Base-by-base conservation (phyloP, 345 rosid species). In the Gossypium longicalyx region DNA sequence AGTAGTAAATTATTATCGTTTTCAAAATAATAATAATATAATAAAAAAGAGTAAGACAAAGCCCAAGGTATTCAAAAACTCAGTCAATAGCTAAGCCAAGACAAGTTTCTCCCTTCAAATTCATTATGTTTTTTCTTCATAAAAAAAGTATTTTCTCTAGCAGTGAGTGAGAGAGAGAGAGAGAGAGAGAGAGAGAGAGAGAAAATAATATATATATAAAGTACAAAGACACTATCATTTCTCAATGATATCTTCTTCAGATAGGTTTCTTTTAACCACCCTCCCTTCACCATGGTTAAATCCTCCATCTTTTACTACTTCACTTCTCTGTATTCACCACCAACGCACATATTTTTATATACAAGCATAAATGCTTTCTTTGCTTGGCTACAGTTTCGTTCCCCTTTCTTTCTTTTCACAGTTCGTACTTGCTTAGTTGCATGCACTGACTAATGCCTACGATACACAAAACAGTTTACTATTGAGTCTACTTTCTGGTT, bases 211-310 rank as follows among this genome's bases (percentile, higher is more conserved):
- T 7, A 15, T 7, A 54, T 44, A 25, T 65, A 83, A 83, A 82
- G 84, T 84, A 83, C 84, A 84, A 76, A 67, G 83, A 83, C 86
- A 74, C 83, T 80, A 87, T 90, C 88, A 90, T 90, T 90, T 82
- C 85, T 84, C 87, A 86, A 88, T 90, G 86, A 90, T 90, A 79
- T 82, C 74, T 77, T 82, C 80, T 73, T 69, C 88, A 80, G 77
- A 58, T 66, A 47, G 70, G 74, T 65, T 77, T 67, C 61, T 67
- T 64, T 67, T 47, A 66, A 75, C 81, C 73, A 20, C 38, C 38
- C 62, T 72, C 70, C 20, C 6, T 34, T 73, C 45, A 80, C 77
- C 86, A 71, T 77, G 77, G 74, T 73, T 73, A 76, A 72, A 52
- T 9, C 12, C 25, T 20, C 11, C 27, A 8, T 67, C 2, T 13